Evolutionary conservation across 352 stramenopile genomes (phyloP).

Genomic region (Hyaloperonospora arabidopsidis): DNA sequence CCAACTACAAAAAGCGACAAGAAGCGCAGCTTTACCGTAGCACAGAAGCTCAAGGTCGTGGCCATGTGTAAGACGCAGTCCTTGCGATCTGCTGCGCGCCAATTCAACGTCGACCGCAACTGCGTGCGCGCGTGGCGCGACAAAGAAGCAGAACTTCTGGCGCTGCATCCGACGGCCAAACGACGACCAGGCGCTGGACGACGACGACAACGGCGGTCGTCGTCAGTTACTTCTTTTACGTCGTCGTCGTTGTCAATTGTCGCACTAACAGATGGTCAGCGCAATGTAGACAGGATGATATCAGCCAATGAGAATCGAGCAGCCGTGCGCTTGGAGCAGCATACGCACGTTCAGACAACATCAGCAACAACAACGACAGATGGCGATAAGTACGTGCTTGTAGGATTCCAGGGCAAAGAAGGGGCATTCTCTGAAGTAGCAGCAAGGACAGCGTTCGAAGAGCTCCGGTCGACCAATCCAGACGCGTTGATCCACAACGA

Average conservation of each 20-base stretch:
- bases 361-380: not conserved
- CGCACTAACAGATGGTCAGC: constrained; percentile 4
- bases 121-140: constrained; percentile 62
- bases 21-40: constrained; percentile 72
- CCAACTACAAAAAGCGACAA: constrained; percentile 29
- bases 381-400: constrained; percentile 32
- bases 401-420: constrained; percentile 67
- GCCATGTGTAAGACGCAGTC: constrained; percentile 45
- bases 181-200: constrained; percentile 49
- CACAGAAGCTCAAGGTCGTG: constrained; percentile 64
- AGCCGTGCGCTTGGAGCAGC: constrained; percentile 4
- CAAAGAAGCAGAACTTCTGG: constrained; percentile 50
- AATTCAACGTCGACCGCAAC: constrained; percentile 68
- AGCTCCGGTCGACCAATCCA: constrained; percentile 32
- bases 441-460: constrained; percentile 44
- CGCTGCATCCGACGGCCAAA: constrained; percentile 45
- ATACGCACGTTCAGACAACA: constrained; percentile 1
- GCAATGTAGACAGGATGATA: not conserved
- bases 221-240: too few species aligned
- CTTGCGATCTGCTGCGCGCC: constrained; percentile 43
- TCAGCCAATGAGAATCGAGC: constrained; percentile 5
- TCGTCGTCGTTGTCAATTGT: constrained; percentile 6
- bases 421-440: constrained; percentile 68
- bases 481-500: constrained; percentile 34
- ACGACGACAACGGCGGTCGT: constrained; percentile 10